phyloP scores from a whole-genome alignment of 179 eudicot species.

The Vitellaria paradoxa region DNA sequence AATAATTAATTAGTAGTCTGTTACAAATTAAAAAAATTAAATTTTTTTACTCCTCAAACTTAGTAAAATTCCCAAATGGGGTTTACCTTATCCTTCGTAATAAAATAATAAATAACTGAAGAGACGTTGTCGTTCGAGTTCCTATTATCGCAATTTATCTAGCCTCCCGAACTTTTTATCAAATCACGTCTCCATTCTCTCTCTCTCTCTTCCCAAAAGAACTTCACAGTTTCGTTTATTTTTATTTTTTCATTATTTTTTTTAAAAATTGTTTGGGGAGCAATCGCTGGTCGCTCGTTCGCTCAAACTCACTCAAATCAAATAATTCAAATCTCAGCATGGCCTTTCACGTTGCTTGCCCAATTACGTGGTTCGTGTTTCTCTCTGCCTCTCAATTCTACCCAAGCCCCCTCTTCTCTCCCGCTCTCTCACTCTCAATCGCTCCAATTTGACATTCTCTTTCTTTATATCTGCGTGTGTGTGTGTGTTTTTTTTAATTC shows the following conservation, averaged over 20 bases:
- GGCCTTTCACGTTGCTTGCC: slow-evolving; percentile 98
- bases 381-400: neutral
- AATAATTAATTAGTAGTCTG: too few relatives aligned
- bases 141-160: too few relatives aligned
- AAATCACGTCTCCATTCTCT: neutral
- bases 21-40: too few relatives aligned
- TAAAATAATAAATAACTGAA: too few relatives aligned
- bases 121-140: too few relatives aligned
- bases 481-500: slow-evolving; percentile 6
- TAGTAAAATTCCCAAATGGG: too few relatives aligned
- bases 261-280: neutral
- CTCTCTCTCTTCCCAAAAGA: neutral
- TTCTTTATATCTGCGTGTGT: neutral
- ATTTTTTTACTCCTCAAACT: too few relatives aligned
- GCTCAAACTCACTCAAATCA: slow-evolving; percentile 3
- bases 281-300: neutral
- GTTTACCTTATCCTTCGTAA: too few relatives aligned
- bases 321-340: neutral
- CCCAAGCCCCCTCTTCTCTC: neutral
- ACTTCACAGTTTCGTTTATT: slow-evolving; percentile 5
- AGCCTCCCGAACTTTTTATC: too few relatives aligned
- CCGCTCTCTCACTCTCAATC: neutral
- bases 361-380: slow-evolving; percentile 76
- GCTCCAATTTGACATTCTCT: neutral
- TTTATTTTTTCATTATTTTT: slow-evolving; percentile 2